These are phyloP conservation scores for Porcisia deanei DNA, from an alignment of 208 protist species.

Conservation along the genomic window DNA sequence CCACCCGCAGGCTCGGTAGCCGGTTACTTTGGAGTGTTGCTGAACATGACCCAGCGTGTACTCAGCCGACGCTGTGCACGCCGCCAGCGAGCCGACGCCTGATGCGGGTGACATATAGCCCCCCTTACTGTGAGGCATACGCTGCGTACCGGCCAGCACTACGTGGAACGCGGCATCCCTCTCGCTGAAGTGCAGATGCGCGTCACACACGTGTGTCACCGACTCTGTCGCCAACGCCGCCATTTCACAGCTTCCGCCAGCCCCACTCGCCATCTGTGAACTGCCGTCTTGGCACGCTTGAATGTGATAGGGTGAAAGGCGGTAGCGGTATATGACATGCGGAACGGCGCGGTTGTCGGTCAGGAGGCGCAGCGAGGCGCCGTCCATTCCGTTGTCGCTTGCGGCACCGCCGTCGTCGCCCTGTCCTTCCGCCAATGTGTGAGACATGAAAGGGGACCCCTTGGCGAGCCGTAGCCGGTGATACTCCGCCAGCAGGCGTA, in stretches of 20 bases:
- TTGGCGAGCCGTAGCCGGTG: constrained; percentile 30
- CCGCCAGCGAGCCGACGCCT: neutral
- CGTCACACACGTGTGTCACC: constrained; percentile 25
- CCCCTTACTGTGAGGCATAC: neutral
- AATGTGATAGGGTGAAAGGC: constrained; percentile 35
- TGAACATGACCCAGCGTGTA: constrained; percentile 16
- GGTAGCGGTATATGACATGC: constrained; percentile 70
- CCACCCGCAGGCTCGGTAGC: constrained; percentile 16
- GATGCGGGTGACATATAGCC: neutral
- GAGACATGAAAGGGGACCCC: neutral
- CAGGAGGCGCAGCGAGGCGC: neutral
- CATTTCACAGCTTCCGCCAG: no score
- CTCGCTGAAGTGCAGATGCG: constrained; percentile 22
- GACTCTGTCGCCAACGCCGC: neutral
- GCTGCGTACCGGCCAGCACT: constrained; percentile 25
- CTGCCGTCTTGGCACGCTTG: constrained; percentile 1
- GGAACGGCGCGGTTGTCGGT: constrained; percentile 30
- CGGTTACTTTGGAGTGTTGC: neutral
- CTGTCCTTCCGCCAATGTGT: neutral
- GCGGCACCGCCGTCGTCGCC: neutral
- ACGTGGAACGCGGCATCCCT: constrained; percentile 21
- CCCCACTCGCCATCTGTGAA: neutral
- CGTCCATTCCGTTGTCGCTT: neutral
- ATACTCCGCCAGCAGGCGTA: constrained; percentile 49
- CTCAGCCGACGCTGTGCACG: neutral